A percentile compares a stretch with the other conserved stretches of the same genome.
These are phyloP conservation scores for Cucumis sativus DNA, from an alignment of 306 rosid species.

Conservation along the genomic window Cucumber_9930_V3 NC_026660.2:17892001-17892500, in stretches of 20 bases:
- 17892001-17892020: constrained; percentile 28
- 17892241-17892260: neutral
- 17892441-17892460: constrained; percentile 90
- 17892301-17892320: no score
- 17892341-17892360: neutral
- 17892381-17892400: constrained; percentile 25
- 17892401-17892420: constrained; percentile 76
- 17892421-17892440: constrained; percentile 46
- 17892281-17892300: neutral
- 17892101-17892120: neutral
- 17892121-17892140: neutral
- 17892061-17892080: constrained; percentile 85
- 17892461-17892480: constrained; percentile 68
- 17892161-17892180: neutral
- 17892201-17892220: neutral
- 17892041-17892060: constrained; percentile 63
- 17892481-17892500: constrained; percentile 42
- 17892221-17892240: neutral
- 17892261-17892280: neutral
- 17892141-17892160: neutral
- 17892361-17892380: constrained; percentile 24
- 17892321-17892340: neutral
- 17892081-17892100: neutral
- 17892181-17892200: neutral
- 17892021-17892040: constrained; percentile 39